phyloP scores from a whole-genome alignment of 139 green algal genomes.

The Picochlorum sp. region DNA sequence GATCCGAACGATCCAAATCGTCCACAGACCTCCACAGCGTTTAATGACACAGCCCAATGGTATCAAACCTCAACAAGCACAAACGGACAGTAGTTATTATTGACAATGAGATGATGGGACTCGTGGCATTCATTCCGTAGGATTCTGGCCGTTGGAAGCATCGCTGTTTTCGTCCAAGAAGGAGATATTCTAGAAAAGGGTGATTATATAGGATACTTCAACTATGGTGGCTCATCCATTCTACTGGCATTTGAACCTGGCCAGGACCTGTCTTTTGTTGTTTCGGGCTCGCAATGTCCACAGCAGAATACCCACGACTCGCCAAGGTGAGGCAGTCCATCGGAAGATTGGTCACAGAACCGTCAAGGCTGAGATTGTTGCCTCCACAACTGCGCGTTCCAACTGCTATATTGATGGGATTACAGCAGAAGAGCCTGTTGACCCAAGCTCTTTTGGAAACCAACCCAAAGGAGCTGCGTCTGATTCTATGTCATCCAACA shows the following conservation, averaged over 20 bases:
- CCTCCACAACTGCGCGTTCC: background rate
- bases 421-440: background rate
- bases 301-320: slow-evolving; percentile 4
- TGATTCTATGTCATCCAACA: background rate
- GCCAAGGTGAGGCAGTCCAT: slow-evolving; percentile 1
- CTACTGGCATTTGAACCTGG: background rate
- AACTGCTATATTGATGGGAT: slow-evolving; percentile 1
- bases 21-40: slow-evolving; percentile 1
- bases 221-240: slow-evolving; percentile 4
- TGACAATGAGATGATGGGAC: background rate
- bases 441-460: background rate
- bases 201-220: background rate
- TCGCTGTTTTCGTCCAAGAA: background rate
- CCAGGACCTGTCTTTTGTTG: background rate
- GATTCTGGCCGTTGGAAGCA: slow-evolving; percentile 3
- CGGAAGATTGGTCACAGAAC: slow-evolving; percentile 4
- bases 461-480: background rate
- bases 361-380: background rate
- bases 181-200: slow-evolving; percentile 1
- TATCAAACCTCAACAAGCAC: slow-evolving; percentile 1
- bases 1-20: slow-evolving; percentile 3
- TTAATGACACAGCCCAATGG: slow-evolving; percentile 1
- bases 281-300: background rate
- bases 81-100: background rate
- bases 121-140: slow-evolving; percentile 1